A percentile compares a stretch with the other conserved stretches of the same genome.
Evolutionary conservation across 805 yeast species (phyloP).

Genomic region (Dipodascopsis uninucleata): DNA sequence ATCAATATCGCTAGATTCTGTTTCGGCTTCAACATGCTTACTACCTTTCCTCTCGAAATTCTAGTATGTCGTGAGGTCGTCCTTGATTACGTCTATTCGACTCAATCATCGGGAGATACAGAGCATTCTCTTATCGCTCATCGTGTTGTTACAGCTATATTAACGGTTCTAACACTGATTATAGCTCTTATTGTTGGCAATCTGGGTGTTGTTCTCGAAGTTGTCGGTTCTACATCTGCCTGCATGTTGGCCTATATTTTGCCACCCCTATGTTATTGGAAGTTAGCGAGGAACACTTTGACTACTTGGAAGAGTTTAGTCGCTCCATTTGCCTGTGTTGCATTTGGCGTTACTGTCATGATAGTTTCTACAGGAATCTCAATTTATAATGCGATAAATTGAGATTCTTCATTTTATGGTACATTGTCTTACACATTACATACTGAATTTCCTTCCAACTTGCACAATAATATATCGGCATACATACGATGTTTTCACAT

Average conservation of each 20-base stretch:
- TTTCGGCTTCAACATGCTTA: conserved; percentile 87
- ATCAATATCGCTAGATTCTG: conserved; percentile 86
- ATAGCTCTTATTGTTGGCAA: conserved; percentile 77
- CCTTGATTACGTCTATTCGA: conserved; percentile 49
- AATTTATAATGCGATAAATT: not conserved
- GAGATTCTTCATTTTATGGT: not conserved
- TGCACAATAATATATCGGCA: no score
- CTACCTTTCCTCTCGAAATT: conserved; percentile 85
- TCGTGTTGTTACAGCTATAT: conserved; percentile 56
- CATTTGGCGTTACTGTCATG: conserved; percentile 76
- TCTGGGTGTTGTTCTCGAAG: conserved; percentile 80
- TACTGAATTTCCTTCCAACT: no score
- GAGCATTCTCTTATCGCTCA: conserved; percentile 40
- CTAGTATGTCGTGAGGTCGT: conserved; percentile 87
- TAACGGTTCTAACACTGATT: conserved; percentile 67
- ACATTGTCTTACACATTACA: not conserved
- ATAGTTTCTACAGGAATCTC: conserved; percentile 50
- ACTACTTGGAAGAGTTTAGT: conserved; percentile 39
- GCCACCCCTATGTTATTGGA: conserved; percentile 80
- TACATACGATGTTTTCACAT: no score
- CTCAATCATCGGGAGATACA: no score
- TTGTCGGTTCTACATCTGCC: conserved; percentile 91
- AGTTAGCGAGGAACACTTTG: conserved; percentile 46
- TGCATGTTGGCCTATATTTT: conserved; percentile 87
- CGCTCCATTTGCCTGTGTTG: conserved; percentile 58